These are phyloP conservation scores for Penicillium sp. DNA, from an alignment of 2,329 filamentous ascomycete genomes.

Conservation along the genomic window DNA sequence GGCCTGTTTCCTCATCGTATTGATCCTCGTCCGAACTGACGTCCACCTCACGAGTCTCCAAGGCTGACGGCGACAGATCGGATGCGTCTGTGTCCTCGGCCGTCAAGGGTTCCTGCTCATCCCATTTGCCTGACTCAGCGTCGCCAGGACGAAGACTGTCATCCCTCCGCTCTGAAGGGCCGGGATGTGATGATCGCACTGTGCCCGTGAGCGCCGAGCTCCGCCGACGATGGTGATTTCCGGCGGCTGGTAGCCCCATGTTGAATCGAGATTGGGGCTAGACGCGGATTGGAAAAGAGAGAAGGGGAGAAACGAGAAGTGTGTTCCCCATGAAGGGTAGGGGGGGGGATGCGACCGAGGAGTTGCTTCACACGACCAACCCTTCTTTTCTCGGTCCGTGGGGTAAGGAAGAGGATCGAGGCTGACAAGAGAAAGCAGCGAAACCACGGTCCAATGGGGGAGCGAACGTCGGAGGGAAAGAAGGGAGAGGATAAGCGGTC, in stretches of 20 bases:
- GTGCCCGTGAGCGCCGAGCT: constrained; percentile 37
- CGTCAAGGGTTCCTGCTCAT: constrained; percentile 36
- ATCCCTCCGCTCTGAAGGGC: constrained; percentile 35
- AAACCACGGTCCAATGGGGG: neutral
- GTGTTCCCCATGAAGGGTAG: constrained; percentile 23
- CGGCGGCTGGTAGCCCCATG: constrained; percentile 36
- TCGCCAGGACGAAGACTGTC: constrained; percentile 30
- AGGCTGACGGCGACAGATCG: constrained; percentile 41
- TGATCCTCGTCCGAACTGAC: constrained; percentile 69
- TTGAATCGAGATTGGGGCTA: constrained; percentile 14
- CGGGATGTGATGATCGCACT: constrained; percentile 52
- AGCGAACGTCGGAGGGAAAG: neutral
- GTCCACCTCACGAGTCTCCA: constrained; percentile 54
- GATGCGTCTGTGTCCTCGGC: constrained; percentile 39
- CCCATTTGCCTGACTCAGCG: constrained; percentile 27
- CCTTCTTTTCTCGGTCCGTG: constrained; percentile 1
- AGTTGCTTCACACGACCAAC: constrained; percentile 16
- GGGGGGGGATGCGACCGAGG: constrained; percentile 15
- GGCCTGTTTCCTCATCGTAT: constrained; percentile 85
- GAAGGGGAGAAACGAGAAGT: constrained; percentile 7
- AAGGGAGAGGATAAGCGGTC: constrained; percentile 5
- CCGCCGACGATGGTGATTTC: constrained; percentile 39
- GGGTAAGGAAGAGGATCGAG: constrained; percentile 1
- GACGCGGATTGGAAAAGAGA: constrained; percentile 12
- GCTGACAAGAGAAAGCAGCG: constrained; percentile 1